A percentile compares a stretch with the other conserved stretches of the same genome.
Conservation (phyloP, 768 basidiomycete species). For the Suillus tomentosus region DNA sequence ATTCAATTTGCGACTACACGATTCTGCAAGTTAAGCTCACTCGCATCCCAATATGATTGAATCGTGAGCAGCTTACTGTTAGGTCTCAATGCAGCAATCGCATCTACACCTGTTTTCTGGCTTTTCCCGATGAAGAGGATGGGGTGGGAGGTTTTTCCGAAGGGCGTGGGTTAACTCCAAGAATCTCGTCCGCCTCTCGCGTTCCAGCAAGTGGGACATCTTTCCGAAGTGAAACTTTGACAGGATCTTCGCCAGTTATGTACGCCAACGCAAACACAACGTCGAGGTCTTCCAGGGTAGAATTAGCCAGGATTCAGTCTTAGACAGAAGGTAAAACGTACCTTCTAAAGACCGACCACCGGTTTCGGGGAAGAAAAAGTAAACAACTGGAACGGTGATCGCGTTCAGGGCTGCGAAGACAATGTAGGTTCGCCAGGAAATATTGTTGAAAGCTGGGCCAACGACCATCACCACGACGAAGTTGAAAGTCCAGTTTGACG, state of each 20-base stretch:
- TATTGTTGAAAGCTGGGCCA: constrained; percentile 18
- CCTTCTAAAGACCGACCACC: constrained; percentile 17
- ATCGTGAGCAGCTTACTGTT: neutral
- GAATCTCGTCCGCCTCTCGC: constrained; percentile 37
- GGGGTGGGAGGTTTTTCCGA: neutral
- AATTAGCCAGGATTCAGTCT: neutral
- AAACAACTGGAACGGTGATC: constrained; percentile 11
- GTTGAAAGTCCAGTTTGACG: constrained; percentile 18
- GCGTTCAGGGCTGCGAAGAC: constrained; percentile 16
- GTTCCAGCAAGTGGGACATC: constrained; percentile 36
- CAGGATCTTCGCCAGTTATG: constrained; percentile 36
- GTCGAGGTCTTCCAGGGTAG: constrained; percentile 29
- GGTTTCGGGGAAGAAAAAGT: constrained; percentile 18
- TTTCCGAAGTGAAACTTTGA: constrained; percentile 35
- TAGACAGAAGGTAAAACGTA: neutral
- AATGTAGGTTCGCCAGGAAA: constrained; percentile 17
- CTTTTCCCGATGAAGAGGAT: neutral
- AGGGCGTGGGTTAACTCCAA: constrained; percentile 23
- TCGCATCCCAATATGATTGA: neutral
- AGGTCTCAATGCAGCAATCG: neutral
- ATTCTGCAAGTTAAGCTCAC: neutral
- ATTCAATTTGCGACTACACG: neutral
- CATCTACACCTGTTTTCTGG: neutral
- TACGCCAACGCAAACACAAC: constrained; percentile 38
- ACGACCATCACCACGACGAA: constrained; percentile 19